Base-by-base conservation (phyloP, 1,284 basidiomycete species). In the Ustilago sp. region DNA sequence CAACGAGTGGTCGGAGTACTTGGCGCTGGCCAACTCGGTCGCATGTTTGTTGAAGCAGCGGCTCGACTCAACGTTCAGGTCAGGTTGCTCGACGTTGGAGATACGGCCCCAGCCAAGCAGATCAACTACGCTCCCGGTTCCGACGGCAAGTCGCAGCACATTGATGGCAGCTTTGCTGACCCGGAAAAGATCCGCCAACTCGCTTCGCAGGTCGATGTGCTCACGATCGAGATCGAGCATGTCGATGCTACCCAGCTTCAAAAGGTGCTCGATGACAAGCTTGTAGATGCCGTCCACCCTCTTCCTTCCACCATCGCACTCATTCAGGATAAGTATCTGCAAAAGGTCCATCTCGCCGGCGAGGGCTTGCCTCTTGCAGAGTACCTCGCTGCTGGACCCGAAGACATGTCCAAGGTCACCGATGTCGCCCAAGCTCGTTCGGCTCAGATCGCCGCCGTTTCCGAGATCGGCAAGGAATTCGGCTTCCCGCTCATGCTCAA, bases 141-240 rank as follows among this genome's bases (percentile, higher is more conserved):
- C 8, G 45, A 72, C 19, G 68, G 68, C 39, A 63, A 67, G 57
- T 63, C 89, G 19, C 82, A 83, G 12, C 97, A 99, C 84, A 88
- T 95, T 83, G 92, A 98, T 82, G 96, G 96, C 56, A 92, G 93
- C 9, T 99, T 98, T 87, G 88, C 92, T 39, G 92, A 95, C 83
- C 89, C 93, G 3, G 88, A 87, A 28, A 92, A 93, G 86, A 98
- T 99, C 80, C 89, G 89, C 52, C 89, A 93, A 79, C 90, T 99
- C 19, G 94, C 94, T 0, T 78, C 87, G 23, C 91, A 91, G 84
- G 94, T 94, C 43, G 94, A 98, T 83, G 88, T 99, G 45, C 88
- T 99, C 62, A 99, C 97, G 0, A 92, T 97, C 60, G 96, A 99
- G 88, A 99, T 99, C 55, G 96, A 99, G 88, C 96, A 99, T 83